Conservation (phyloP, 1,139 yeast species). For the Zygoascus sp. region DNA sequence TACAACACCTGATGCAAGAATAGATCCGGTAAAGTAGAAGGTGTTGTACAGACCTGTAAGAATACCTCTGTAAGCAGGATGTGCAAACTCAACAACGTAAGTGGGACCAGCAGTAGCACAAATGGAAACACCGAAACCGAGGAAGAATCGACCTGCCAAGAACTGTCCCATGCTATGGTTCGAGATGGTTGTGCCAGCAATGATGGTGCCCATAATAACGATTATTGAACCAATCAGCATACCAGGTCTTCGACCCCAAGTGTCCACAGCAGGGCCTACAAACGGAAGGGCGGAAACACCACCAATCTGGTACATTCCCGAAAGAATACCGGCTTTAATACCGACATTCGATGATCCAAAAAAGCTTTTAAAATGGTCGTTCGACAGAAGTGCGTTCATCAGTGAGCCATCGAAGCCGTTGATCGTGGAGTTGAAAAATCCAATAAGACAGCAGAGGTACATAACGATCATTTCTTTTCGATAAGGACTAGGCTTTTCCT, state of each 20-base stretch:
- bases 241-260: slow-evolving; percentile 17
- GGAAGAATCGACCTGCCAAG: slow-evolving; percentile 24
- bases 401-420: slow-evolving; percentile 16
- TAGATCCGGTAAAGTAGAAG: slow-evolving; percentile 32
- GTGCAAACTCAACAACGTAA: slow-evolving; percentile 19
- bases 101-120: slow-evolving; percentile 21
- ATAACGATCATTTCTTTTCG: too few relatives aligned
- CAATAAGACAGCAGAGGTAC: too few relatives aligned
- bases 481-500: too few relatives aligned
- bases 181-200: slow-evolving; percentile 12
- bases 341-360: slow-evolving; percentile 18
- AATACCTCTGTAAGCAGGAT: slow-evolving; percentile 39
- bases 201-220: slow-evolving; percentile 14
- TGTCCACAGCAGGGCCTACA: slow-evolving; percentile 15
- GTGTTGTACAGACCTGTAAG: slow-evolving; percentile 39
- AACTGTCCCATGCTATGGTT: slow-evolving; percentile 17
- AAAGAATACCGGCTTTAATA: slow-evolving; percentile 15
- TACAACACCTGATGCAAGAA: slow-evolving; percentile 27
- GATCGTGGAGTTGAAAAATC: too few relatives aligned
- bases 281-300: slow-evolving; percentile 35
- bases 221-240: slow-evolving; percentile 13
- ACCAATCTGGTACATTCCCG: slow-evolving; percentile 20
- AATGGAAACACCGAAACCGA: slow-evolving; percentile 24
- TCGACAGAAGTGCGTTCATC: slow-evolving; percentile 16
- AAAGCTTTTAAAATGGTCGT: slow-evolving; percentile 13